Percentiles rank a stretch among this genome's conserved stretches.
phyloP scores from a whole-genome alignment of 108 stramenopile species.

The Nannochloropsis gaditana region DNA sequence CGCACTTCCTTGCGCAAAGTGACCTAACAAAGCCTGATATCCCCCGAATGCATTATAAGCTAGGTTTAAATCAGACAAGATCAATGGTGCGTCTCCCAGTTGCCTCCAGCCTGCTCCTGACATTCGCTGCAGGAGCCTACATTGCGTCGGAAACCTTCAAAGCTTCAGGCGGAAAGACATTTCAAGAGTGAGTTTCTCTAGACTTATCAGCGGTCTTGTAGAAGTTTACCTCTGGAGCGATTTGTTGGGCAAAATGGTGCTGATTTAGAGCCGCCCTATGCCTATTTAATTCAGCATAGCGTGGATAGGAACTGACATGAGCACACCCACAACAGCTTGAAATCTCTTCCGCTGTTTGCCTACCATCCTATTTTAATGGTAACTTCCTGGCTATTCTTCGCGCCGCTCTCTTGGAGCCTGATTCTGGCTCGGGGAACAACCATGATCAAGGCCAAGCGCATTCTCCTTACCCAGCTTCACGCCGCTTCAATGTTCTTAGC shows the following conservation, averaged over 20 bases:
- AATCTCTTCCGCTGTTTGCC: slow-evolving; percentile 8
- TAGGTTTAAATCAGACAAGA: background rate
- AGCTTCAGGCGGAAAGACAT: background rate
- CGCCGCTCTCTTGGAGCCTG: slow-evolving; percentile 3
- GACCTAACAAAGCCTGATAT: too few relatives aligned
- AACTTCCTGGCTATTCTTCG: slow-evolving; percentile 19
- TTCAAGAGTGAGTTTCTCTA: background rate
- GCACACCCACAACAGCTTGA: background rate
- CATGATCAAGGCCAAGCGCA: slow-evolving; percentile 5
- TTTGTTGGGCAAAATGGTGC: background rate
- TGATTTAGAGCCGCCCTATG: background rate
- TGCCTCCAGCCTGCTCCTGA: slow-evolving; percentile 9
- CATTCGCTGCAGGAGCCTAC: background rate
- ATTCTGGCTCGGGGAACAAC: background rate
- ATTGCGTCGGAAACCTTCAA: slow-evolving; percentile 13
- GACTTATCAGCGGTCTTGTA: too few relatives aligned
- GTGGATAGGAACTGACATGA: background rate
- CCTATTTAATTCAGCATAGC: background rate
- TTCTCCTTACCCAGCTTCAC: background rate
- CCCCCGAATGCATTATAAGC: too few relatives aligned
- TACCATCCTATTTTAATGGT: slow-evolving; percentile 20
- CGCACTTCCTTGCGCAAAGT: too few relatives aligned
- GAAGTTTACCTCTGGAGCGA: background rate
- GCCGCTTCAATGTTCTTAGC: slow-evolving; percentile 9
- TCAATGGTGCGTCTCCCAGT: background rate